A percentile compares a stretch with the other conserved stretches of the same genome.
Evolutionary conservation across 1,139 yeast species (phyloP).

Genomic region (Scheffersomyces quercinus): DNA sequence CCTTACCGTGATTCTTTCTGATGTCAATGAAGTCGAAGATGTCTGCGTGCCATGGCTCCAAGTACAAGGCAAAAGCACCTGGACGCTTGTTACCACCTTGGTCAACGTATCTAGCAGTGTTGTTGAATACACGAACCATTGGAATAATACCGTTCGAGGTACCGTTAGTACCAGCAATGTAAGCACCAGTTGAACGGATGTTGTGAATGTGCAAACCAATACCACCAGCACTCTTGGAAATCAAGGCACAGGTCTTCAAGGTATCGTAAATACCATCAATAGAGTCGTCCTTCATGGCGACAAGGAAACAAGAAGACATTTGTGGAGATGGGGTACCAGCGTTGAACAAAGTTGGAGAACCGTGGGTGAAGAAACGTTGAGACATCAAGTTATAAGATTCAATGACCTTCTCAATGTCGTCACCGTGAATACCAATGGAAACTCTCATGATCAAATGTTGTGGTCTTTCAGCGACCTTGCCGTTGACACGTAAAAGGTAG

Average conservation of each 20-base stretch:
- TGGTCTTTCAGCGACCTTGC: conserved; percentile 84
- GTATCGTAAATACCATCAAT: conserved; percentile 90
- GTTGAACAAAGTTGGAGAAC: conserved; percentile 85
- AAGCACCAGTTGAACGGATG: conserved; percentile 82
- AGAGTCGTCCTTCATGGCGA: conserved; percentile 87
- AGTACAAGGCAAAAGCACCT: conserved; percentile 85
- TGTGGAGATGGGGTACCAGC: conserved; percentile 89
- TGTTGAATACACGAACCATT: conserved; percentile 86
- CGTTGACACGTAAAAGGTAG: conserved; percentile 67
- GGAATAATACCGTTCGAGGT: conserved; percentile 87
- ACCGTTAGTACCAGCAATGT: conserved; percentile 88
- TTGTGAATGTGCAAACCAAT: conserved; percentile 84
- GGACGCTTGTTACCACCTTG: conserved; percentile 96
- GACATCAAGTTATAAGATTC: conserved; percentile 89
- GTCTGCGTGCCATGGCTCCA: conserved; percentile 93
- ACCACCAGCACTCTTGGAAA: conserved; percentile 90
- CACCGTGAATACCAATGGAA: conserved; percentile 83
- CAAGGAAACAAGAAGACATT: conserved; percentile 86
- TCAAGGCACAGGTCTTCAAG: conserved; percentile 80
- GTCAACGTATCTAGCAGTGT: conserved; percentile 89
- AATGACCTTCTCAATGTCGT: conserved; percentile 65
- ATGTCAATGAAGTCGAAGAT: conserved; percentile 80
- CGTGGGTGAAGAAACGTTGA: conserved; percentile 80
- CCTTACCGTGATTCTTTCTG: conserved; percentile 89
- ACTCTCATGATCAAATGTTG: conserved; percentile 91